Evolutionary conservation across 1,284 basidiomycete genomes (phyloP), one percentile per base, ranked within the genome.

Genomic region (Ganoderma leucocontextum): DNA sequence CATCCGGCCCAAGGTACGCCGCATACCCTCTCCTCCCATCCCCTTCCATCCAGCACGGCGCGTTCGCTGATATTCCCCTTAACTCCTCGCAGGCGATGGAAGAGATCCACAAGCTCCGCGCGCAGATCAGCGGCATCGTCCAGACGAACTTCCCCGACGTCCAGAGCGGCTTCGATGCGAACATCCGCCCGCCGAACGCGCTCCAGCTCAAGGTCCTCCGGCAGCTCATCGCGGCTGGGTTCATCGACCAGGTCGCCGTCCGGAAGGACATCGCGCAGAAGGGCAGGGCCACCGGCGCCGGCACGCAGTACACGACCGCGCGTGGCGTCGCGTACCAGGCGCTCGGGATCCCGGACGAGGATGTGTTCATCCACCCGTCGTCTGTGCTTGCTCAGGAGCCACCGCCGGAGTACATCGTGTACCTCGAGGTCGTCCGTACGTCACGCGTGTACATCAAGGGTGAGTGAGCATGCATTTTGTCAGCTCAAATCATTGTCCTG

Each of bases 51-150:
- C 33, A 8, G 33, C 42, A 10, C 9, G 13, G 38, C 53, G 9
- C 58, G 22, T 2, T 25, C 36, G 42, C 42, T 36, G 12, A 49
- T 4, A 47, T 13, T 2, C 61, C 1, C 4, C 44, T 10, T 62
- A 13, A 49, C 33, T 2, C 12, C 12, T 44, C 29, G 25, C 53
- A 97, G 95, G 95, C 96, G 0, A 99, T 99, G 97, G 95, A 98
- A 81, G 98, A 99, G 82, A 98, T 99, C 53, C 97, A 97, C 80
- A 99, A 99, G 80, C 86, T 99, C n/a, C 90, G 97, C 49, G 86
- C 89, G 0, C 98, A 98, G 77, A 93, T 98, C 68, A 94, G 88
- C 75, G 90, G 85, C 73, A 96, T 98, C 63, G 93, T 96, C 1
- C 85, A 87, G 65, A 81, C 86, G 33, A 90, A 91, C 75, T 94